A percentile compares a stretch with the other conserved stretches of the same genome.
Conservation (phyloP, 2,329 filamentous ascomycete genomes). For the Botrytis deweyae region DNA sequence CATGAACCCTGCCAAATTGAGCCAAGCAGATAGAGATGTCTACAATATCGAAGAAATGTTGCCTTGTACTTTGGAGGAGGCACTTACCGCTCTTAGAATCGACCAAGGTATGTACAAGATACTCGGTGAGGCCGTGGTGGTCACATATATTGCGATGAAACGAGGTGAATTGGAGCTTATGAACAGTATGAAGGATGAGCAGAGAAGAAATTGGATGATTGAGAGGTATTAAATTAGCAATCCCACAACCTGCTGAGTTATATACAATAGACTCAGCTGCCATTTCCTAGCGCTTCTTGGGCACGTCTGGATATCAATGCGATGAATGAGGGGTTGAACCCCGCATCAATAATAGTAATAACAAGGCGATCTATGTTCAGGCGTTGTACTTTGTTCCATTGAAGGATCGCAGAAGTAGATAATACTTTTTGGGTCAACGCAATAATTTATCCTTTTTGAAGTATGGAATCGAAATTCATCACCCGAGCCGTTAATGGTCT, state of each 20-base stretch:
- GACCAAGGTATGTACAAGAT: constrained; percentile 49
- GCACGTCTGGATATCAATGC: not conserved
- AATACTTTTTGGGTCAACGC: not conserved
- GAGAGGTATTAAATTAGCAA: constrained; percentile 56
- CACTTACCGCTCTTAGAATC: constrained; percentile 50
- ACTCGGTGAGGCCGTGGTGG: constrained; percentile 52
- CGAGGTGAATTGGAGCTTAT: constrained; percentile 55
- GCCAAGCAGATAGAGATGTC: constrained; percentile 46
- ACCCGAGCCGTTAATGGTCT: not conserved
- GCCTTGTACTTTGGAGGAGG: constrained; percentile 54
- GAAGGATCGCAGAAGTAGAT: not conserved
- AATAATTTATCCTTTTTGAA: not conserved
- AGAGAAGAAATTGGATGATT: constrained; percentile 59
- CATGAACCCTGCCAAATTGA: constrained; percentile 54
- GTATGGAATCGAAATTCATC: constrained; percentile 1
- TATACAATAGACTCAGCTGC: no score
- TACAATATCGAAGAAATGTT: constrained; percentile 56
- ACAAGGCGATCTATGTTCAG: not conserved
- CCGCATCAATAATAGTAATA: not conserved
- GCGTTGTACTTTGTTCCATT: not conserved
- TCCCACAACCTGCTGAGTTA: not conserved
- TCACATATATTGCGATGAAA: constrained; percentile 60
- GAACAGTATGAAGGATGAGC: constrained; percentile 47
- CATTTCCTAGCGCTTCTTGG: not conserved
- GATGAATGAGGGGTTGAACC: not conserved